Conservation (phyloP, 371 early-diverging fungal genomes). For the Mucor velutinosus region DNA sequence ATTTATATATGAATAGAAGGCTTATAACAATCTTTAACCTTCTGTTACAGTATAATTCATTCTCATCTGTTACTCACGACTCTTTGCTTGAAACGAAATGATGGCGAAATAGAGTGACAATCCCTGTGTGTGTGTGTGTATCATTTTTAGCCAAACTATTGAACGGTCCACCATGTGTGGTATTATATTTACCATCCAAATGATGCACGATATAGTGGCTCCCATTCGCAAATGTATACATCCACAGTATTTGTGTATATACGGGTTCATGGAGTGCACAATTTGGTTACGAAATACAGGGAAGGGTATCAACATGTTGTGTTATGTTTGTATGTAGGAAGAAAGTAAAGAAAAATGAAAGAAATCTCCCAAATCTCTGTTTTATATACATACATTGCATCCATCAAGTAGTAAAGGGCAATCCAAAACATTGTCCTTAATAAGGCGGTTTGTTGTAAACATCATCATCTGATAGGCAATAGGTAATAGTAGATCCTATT, state of each 20-base stretch:
- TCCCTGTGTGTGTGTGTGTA: conserved; percentile 17
- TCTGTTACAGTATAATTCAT: neutral
- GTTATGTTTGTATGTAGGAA: neutral
- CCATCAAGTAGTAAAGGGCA: neutral
- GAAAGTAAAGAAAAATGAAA: neutral
- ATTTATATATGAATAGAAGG: conserved; percentile 40
- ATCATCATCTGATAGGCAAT: neutral
- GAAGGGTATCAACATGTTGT: neutral
- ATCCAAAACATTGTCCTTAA: neutral
- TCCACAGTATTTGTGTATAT: conserved; percentile 47
- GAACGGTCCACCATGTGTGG: neutral
- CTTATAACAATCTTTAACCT: conserved; percentile 21
- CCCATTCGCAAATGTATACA: conserved; percentile 54
- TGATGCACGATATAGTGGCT: conserved; percentile 31
- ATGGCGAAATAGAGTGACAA: conserved; percentile 51
- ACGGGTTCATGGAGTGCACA: conserved; percentile 35
- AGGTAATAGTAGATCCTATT: neutral
- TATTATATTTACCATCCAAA: conserved; percentile 37
- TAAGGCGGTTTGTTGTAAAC: neutral
- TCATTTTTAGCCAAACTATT: neutral
- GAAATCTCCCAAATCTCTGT: neutral
- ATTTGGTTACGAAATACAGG: conserved; percentile 15
- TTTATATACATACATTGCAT: neutral
- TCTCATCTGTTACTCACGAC: conserved; percentile 35
- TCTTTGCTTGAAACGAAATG: conserved; percentile 44